Evolutionary conservation across 2,329 filamentous ascomycete genomes (phyloP).

Genomic region (Coniochaeta sp.): DNA sequence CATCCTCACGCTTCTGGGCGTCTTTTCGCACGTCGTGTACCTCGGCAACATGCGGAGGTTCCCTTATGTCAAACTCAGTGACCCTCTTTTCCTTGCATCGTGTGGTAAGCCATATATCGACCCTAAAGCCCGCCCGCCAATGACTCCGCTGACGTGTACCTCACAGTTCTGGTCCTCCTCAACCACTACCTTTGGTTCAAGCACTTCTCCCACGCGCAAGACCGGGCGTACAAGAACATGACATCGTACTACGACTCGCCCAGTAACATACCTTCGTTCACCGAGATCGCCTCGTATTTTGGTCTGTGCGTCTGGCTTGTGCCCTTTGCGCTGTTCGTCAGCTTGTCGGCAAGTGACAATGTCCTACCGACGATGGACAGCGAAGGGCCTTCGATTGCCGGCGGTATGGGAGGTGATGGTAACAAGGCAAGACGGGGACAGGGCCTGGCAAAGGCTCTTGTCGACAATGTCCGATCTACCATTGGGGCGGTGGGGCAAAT

Average conservation of each 20-base stretch:
- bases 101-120: constrained; percentile 51
- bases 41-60: constrained; percentile 73
- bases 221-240: constrained; percentile 47
- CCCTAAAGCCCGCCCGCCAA: neutral
- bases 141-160: neutral
- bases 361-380: constrained; percentile 88
- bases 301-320: constrained; percentile 95
- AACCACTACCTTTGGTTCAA: constrained; percentile 97
- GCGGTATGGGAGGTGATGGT: constrained; percentile 30
- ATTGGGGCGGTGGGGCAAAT: constrained; percentile 38
- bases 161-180: constrained; percentile 64
- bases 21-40: constrained; percentile 78
- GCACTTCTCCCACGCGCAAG: constrained; percentile 68
- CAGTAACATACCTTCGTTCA: constrained; percentile 68
- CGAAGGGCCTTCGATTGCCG: constrained; percentile 40
- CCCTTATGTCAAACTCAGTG: constrained; percentile 73
- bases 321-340: constrained; percentile 91
- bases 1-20: constrained; percentile 62
- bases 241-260: constrained; percentile 55
- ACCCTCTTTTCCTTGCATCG: constrained; percentile 78
- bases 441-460: constrained; percentile 59
- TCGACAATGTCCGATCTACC: constrained; percentile 47
- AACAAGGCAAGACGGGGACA: constrained; percentile 44
- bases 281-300: constrained; percentile 93
- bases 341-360: constrained; percentile 88